Evolutionary conservation across 306 rosid genomes (phyloP).

Genomic region (Fagus crenata): DNA sequence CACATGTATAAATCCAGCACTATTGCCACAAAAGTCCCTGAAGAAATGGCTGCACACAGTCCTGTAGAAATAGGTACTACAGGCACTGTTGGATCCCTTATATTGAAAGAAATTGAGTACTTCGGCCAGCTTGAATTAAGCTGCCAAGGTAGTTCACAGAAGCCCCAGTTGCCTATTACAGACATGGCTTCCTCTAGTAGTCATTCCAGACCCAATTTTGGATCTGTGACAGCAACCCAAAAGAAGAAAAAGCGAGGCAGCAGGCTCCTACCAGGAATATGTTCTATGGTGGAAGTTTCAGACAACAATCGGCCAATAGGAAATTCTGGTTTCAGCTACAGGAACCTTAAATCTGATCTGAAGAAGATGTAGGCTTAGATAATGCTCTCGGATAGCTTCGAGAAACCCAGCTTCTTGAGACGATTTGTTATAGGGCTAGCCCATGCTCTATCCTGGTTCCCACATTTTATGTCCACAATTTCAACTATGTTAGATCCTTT

Average conservation of each 20-base stretch:
- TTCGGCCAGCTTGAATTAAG: slow-evolving; percentile 45
- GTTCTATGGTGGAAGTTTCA: slow-evolving; percentile 65
- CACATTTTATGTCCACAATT: slow-evolving; percentile 82
- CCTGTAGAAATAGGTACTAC: slow-evolving; percentile 59
- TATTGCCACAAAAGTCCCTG: slow-evolving; percentile 29
- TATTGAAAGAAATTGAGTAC: slow-evolving; percentile 67
- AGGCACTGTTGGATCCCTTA: slow-evolving; percentile 66
- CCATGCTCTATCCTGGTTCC: slow-evolving; percentile 72
- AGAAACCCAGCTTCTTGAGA: slow-evolving; percentile 80
- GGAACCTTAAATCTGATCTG: slow-evolving; percentile 59
- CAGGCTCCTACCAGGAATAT: slow-evolving; percentile 59
- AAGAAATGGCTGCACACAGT: slow-evolving; percentile 36
- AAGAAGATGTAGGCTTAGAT: slow-evolving; percentile 57
- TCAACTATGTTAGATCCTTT: slow-evolving; percentile 66
- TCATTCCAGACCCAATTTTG: slow-evolving; percentile 40
- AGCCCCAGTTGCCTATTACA: slow-evolving; percentile 36
- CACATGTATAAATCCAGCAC: slow-evolving; percentile 41
- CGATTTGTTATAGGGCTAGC: slow-evolving; percentile 66
- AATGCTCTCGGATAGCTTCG: slow-evolving; percentile 75
- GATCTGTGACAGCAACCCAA: slow-evolving; percentile 37
- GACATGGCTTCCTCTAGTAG: slow-evolving; percentile 41
- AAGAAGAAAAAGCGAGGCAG: slow-evolving; percentile 57
- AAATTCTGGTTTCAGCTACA: slow-evolving; percentile 52
- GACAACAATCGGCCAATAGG: slow-evolving; percentile 47
- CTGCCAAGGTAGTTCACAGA: slow-evolving; percentile 33